Evolutionary conservation across 345 rosid genomes (phyloP).

Genomic region (Lepidium didymum): DNA sequence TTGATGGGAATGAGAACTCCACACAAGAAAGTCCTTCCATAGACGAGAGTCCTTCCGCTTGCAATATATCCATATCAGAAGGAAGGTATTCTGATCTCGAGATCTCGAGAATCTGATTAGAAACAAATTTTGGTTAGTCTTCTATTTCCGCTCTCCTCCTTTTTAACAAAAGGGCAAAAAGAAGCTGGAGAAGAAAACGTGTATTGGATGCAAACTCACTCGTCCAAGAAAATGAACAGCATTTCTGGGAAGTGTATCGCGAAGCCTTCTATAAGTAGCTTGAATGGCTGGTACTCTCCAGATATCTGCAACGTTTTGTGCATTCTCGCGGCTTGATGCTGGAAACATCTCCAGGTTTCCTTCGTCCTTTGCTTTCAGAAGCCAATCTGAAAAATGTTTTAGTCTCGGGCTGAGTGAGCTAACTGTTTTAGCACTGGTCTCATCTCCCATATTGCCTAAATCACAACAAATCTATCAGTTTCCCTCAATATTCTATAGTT

Average conservation of each 20-base stretch:
- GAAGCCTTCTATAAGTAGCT: constrained; percentile 69
- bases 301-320: constrained; percentile 55
- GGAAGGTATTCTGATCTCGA: constrained; percentile 64
- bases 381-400: constrained; percentile 70
- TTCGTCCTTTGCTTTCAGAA: constrained; percentile 49
- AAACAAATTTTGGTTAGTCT: constrained; percentile 3
- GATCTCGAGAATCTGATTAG: constrained; percentile 67
- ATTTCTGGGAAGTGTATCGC: constrained; percentile 54
- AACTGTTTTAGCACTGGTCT: constrained; percentile 25
- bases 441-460: constrained; percentile 32
- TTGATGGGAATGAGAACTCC: constrained; percentile 63
- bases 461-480: constrained; percentile 5
- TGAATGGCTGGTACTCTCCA: constrained; percentile 73
- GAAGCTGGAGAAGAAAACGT: background rate
- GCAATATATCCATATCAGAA: constrained; percentile 73
- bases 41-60: constrained; percentile 65
- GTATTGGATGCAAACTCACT: constrained; percentile 36
- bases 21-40: constrained; percentile 62
- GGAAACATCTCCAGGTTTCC: constrained; percentile 77
- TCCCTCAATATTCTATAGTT: background rate
- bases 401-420: constrained; percentile 49
- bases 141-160: background rate
- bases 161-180: background rate
- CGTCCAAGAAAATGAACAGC: constrained; percentile 82
- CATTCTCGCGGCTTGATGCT: constrained; percentile 54